These are phyloP conservation scores for Wallacemonas sp. DNA, from an alignment of 208 protist genomes.

Conservation along the genomic window DNA sequence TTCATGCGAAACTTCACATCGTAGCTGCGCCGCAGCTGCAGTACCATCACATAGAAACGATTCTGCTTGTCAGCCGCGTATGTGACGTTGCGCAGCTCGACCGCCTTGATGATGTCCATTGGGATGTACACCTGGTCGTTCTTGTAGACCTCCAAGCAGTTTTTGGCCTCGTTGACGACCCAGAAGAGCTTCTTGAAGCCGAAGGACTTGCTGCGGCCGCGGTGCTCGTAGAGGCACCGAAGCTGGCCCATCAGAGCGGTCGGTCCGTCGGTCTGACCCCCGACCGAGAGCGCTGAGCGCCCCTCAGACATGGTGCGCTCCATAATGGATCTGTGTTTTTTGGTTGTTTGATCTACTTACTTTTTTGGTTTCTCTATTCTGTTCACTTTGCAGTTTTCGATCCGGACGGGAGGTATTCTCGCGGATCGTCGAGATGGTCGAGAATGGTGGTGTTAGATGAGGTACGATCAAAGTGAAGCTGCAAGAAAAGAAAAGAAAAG, in stretches of 20 bases:
- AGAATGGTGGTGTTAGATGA: too few species aligned
- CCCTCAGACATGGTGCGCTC: conserved; percentile 15
- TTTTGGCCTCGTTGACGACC: conserved; percentile 62
- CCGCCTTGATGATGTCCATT: conserved; percentile 41
- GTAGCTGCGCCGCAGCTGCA: conserved; percentile 47
- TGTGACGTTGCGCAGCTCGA: conserved; percentile 67
- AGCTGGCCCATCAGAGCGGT: conserved; percentile 62
- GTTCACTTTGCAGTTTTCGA: background rate
- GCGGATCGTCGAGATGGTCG: too few species aligned
- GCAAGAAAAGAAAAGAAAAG: too few species aligned
- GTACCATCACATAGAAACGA: conserved; percentile 71
- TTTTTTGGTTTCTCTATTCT: background rate
- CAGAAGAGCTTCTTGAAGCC: conserved; percentile 85
- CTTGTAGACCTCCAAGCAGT: conserved; percentile 77
- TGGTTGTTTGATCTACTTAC: background rate
- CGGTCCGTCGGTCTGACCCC: background rate
- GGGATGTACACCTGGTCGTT: conserved; percentile 81
- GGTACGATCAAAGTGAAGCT: too few species aligned
- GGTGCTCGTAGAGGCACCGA: conserved; percentile 54
- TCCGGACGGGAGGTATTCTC: too few species aligned
- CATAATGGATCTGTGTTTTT: too few species aligned
- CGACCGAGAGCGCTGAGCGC: background rate
- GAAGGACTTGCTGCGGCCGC: conserved; percentile 35
- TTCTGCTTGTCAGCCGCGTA: conserved; percentile 81
- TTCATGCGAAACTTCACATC: conserved; percentile 71